Evolutionary conservation across 495 filamentous ascomycete species (phyloP), one percentile per base, ranked within the genome.

Genomic region (Penicillium roqueforti): DNA sequence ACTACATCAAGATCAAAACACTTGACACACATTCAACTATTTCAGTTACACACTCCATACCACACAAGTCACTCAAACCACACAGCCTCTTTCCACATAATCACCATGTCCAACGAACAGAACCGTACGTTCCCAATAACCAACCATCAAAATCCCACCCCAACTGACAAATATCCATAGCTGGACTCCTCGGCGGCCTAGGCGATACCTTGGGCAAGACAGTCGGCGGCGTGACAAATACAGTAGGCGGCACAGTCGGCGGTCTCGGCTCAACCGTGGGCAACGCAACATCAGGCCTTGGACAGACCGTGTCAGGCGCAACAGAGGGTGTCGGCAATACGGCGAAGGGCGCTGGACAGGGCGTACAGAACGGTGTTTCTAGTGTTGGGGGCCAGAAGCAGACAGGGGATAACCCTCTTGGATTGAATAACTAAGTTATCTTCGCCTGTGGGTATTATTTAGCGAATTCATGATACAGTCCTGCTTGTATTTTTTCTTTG

Each of bases 181-280:
- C 58, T 50, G 62, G 63, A 36, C 61, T 74, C 47, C 53, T 74
- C 37, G 62, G 67, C 23, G 68, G 68, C 20, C 42, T 74, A 13
- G 61, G 62, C 50, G 63, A 74, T 49, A 71, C 69, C 32, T 23
- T 71, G 31, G 71, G 69, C 42, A 67, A 69, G 38, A 74, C 71
- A 22, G 66, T 74, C 29, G 61, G 61, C 51, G 68, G 70, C 54
- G 57, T 70, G 25, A 70, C 68, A 34, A 63, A 68, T 55, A 71
- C 68, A 7, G 34, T 65, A 8, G 71, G 71, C 57, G 47, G 42
- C 23, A 53, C 64, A 6, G 65, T 74, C 25, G 56, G 67, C 20
- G 70, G 69, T 25, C 53, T 73, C 9, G 69, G 69, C 20, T 68
- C 62, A 37, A 74, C 70, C 6, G 67, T 72, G 31, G 68, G 70